Evolutionary conservation across 2,329 filamentous ascomycete genomes (phyloP), one percentile per base, ranked within the genome.

Genomic region (Trichoderma citrinoviride): DNA sequence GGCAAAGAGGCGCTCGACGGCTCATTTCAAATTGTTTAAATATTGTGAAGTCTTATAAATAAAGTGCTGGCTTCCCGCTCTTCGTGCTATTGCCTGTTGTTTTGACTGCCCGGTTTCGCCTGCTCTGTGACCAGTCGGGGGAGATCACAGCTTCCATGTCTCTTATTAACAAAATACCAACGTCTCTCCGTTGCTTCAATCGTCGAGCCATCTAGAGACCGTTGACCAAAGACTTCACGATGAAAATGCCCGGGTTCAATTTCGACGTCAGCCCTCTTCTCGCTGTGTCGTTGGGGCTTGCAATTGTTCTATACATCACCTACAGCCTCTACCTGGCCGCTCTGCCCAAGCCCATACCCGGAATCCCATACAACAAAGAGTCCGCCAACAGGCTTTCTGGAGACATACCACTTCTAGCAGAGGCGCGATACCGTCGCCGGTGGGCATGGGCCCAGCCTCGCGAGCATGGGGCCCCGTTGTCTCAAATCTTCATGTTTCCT

Each of bases 401-500:
- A 21, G 72, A 75, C 55, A 29, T 73, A 12, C 37, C 52, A 6
- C 60, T 69, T 7, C 44, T 71, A 23, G 63, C 60, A 19, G 52
- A 41, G 12, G 66, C 69, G n/a, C 60, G 60, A 19, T 70, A 71
- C 23, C 68, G 71, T 17, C 68, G 71, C 12, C 56, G 64, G 6
- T 75, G 73, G 73, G 64, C 74, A 50, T 71, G 67, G 67, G 68
- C 57, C 21, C 73, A 73, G 29, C 71, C 72, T 29, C 66, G 68
- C 37, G 64, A 65, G 23, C 73, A 74, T 66, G 56, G 66, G 1
- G 63, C 73, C 0, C 72, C 74, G 2, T 65, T 79, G 12, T 66
- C 72, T 3, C 77, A 79, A 49, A 60, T 77, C 52, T 79, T 78
- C 60, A 61, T 76, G 14, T 65, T 69, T 29, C 76, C 76, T 0